A percentile compares a stretch with the other conserved stretches of the same genome.
phyloP scores from a whole-genome alignment of 2,329 filamentous ascomycete genomes.

The Penicillium sp. region DNA sequence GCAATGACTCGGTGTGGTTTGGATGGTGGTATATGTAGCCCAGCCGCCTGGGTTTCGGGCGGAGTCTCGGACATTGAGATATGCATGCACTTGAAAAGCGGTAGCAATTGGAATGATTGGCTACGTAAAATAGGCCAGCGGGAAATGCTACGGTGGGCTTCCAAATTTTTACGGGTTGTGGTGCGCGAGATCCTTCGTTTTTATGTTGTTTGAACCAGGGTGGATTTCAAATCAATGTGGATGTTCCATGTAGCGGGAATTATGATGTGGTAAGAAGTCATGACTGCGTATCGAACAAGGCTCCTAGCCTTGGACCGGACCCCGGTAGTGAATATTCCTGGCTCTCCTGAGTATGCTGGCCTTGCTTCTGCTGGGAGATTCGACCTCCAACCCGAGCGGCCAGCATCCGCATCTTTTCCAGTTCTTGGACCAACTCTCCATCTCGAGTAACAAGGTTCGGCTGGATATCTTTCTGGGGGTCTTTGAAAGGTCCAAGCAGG shows the following conservation, averaged over 20 bases:
- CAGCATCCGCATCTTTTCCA: slow-evolving; percentile 53
- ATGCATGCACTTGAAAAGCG: background rate
- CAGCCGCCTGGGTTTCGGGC: background rate
- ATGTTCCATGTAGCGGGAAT: background rate
- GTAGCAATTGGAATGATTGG: background rate
- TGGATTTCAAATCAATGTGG: slow-evolving; percentile 3
- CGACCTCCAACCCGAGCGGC: slow-evolving; percentile 46
- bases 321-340: slow-evolving; percentile 27
- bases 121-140: background rate
- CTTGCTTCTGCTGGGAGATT: slow-evolving; percentile 33
- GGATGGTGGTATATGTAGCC: background rate
- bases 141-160: background rate
- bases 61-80: background rate
- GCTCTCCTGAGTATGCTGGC: slow-evolving; percentile 14
- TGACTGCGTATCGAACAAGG: slow-evolving; percentile 35
- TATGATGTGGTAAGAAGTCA: slow-evolving; percentile 31
- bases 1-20: background rate
- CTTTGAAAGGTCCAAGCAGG: slow-evolving; percentile 52
- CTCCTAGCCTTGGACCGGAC: slow-evolving; percentile 37
- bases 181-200: slow-evolving; percentile 3
- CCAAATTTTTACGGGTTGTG: background rate
- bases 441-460: slow-evolving; percentile 57
- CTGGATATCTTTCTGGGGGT: slow-evolving; percentile 54
- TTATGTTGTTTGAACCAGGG: slow-evolving; percentile 15
- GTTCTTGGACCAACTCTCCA: slow-evolving; percentile 51